phyloP scores from a whole-genome alignment of 2,329 filamentous ascomycete species.

The Trichophyton mentagrophytes region DNA sequence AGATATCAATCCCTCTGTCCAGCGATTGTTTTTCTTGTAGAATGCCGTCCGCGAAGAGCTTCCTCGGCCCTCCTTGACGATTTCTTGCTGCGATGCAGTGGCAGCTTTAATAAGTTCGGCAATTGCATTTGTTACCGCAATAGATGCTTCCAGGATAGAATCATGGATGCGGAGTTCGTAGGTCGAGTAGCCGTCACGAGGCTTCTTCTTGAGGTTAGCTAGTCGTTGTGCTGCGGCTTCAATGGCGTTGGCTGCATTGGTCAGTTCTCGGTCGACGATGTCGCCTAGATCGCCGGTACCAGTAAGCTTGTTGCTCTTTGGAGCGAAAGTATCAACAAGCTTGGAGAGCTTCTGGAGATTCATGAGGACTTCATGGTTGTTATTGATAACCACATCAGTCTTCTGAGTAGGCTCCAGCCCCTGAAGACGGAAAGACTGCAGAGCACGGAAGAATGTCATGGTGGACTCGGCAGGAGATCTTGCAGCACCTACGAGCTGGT shows the following conservation, averaged over 20 bases:
- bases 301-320: conserved; percentile 68
- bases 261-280: conserved; percentile 80
- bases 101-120: conserved; percentile 90
- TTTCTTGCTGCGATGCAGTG: conserved; percentile 85
- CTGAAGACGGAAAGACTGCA: conserved; percentile 88
- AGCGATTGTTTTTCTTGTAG: conserved; percentile 99
- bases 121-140: conserved; percentile 87
- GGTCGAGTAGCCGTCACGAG: conserved; percentile 86
- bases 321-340: conserved; percentile 80
- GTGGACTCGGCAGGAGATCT: conserved; percentile 75
- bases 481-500: conserved; percentile 69
- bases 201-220: conserved; percentile 87
- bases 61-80: conserved; percentile 83
- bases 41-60: conserved; percentile 81
- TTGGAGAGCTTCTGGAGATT: conserved; percentile 89
- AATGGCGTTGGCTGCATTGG: conserved; percentile 88
- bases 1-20: conserved; percentile 95
- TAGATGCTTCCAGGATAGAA: conserved; percentile 81
- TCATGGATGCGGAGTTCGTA: conserved; percentile 96
- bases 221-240: conserved; percentile 81
- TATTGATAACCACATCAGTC: conserved; percentile 94
- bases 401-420: conserved; percentile 83
- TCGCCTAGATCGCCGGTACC: conserved; percentile 78
- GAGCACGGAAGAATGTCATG: conserved; percentile 85
- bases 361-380: conserved; percentile 90